These are phyloP conservation scores for Pythium dissimile DNA, from an alignment of 352 stramenopile species.

Conservation along the genomic window DNA sequence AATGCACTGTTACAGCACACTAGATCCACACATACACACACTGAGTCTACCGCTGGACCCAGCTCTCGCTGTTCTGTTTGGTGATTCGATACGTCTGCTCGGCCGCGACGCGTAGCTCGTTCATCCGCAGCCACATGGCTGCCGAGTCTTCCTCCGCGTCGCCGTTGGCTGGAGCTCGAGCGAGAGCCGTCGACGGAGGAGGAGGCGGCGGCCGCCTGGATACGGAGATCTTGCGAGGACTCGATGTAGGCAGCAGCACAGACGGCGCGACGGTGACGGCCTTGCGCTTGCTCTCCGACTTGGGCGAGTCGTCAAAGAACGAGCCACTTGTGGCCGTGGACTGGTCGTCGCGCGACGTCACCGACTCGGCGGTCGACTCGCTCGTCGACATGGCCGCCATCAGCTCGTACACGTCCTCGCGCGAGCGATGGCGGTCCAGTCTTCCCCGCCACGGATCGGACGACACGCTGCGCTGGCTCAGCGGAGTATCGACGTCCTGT, in stretches of 20 bases:
- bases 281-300: neutral
- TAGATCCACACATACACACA: too few species aligned
- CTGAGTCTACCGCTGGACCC: neutral
- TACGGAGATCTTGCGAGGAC: too few species aligned
- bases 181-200: too few species aligned
- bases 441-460: neutral
- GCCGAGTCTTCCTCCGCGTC: neutral
- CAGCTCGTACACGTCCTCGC: constrained; percentile 15
- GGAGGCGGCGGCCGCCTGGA: too few species aligned
- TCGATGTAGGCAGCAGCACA: too few species aligned
- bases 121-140: constrained; percentile 16
- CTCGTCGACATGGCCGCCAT: constrained; percentile 15
- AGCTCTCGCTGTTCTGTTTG: constrained; percentile 12
- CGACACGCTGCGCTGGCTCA: neutral
- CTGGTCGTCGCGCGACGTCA: constrained; percentile 2
- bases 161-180: too few species aligned
- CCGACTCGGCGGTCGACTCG: constrained; percentile 9
- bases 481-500: neutral
- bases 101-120: constrained; percentile 13
- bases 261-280: neutral
- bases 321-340: constrained; percentile 3
- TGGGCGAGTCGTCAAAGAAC: constrained; percentile 2
- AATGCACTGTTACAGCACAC: too few species aligned
- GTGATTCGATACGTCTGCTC: constrained; percentile 19
- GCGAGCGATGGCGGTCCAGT: neutral